phyloP scores from a whole-genome alignment of 306 rosid species.

The Rubus parviflorus region DNA sequence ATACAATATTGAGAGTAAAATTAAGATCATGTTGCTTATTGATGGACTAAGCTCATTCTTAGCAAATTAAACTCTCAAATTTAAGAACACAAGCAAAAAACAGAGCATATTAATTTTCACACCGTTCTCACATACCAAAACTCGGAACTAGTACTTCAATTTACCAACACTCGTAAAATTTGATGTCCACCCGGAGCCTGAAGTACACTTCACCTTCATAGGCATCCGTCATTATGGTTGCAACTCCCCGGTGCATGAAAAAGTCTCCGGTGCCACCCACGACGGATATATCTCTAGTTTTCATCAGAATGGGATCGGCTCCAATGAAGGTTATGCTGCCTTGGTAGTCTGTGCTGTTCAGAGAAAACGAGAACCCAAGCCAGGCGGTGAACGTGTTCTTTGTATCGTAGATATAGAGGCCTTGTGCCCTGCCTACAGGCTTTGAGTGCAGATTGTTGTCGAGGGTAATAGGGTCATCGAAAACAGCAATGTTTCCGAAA shows the following conservation, averaged over 20 bases:
- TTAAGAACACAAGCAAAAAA: not conserved
- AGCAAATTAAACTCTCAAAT: not conserved
- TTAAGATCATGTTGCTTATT: not conserved
- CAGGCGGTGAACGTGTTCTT: conserved; percentile 62
- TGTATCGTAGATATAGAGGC: conserved; percentile 62
- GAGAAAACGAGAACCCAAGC: conserved; percentile 60
- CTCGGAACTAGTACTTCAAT: not conserved
- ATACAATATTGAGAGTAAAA: not conserved
- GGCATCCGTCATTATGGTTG: conserved; percentile 65
- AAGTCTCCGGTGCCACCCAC: conserved; percentile 80
- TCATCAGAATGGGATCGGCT: conserved; percentile 57
- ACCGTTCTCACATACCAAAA: not conserved
- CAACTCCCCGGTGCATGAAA: conserved; percentile 75
- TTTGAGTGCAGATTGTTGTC: conserved; percentile 68
- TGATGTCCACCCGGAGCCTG: conserved; percentile 60
- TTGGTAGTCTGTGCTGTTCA: conserved; percentile 40
- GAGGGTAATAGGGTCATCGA: conserved; percentile 72
- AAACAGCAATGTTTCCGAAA: conserved; percentile 65
- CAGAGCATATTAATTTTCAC: not conserved
- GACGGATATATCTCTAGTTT: conserved; percentile 60
- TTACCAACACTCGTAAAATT: conserved; percentile 72
- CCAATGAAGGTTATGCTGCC: conserved; percentile 66
- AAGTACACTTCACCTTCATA: conserved; percentile 75
- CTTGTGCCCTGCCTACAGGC: conserved; percentile 82
- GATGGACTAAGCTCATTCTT: not conserved